Base-by-base conservation (phyloP, 495 filamentous ascomycete species). In the Haplographium delicatum region DNA sequence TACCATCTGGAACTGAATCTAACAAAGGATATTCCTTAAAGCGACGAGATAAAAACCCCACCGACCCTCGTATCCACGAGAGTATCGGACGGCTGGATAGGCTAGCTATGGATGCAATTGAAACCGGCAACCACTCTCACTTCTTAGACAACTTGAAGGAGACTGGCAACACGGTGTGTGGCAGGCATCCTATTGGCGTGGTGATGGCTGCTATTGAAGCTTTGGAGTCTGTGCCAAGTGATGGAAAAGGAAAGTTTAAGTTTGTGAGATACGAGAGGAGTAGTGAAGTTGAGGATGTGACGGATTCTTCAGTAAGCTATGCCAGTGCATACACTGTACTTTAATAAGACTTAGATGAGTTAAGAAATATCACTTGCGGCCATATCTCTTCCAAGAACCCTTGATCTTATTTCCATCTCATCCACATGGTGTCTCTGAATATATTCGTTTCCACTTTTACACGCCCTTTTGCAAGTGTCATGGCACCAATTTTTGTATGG, bases 231-330 rank as follows among this genome's bases (percentile, higher is more conserved):
- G 43, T 50, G 22, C 18, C 38, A 11, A 26, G 24, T 16, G 54
- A 65, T 2, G 58, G 67, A 35, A 57, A 62, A 10, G 62, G 61
- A 22, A 79, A 62, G 40, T 95, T 96, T 66, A 82, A 80, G 56
- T 95, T 96, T 60, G 75, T 96, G 52, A 74, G 89, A 57, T 99
- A 99, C 69, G 88, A 96, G 66, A 78, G 91, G 58, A 97, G 93
- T 67, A 81, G 80, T 53, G 74, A 95, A 65, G 83, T 83, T n/a
- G 71, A 72, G 45, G 76, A 75, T 50, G 68, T 83, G 5, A 65
- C 63, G 15, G 94, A 96, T 59, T 95, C 86, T 60, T 96, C 90
- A 53, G 93, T 99, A 47, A 96, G 90, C 70, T 99, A 99, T 68
- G 90, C 85, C 5, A 86, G 84, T 62, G 88, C 84, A 52, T 89